Evolutionary conservation across 2,329 filamentous ascomycete species (phyloP), one percentile per base, ranked within the genome.

Genomic region (Botryotinia globosa): DNA sequence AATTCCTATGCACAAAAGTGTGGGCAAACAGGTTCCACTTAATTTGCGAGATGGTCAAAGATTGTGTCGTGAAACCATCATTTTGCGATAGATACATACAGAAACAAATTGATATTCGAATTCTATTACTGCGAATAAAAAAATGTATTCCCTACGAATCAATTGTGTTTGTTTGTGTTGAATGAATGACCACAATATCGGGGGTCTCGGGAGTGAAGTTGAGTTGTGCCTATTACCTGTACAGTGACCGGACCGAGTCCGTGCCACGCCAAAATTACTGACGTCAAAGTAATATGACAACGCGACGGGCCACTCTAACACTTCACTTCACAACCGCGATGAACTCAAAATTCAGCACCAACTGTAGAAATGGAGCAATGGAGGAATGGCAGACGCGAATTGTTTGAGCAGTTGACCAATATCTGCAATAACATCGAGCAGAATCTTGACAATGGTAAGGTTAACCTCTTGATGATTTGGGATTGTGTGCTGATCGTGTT

Each of bases 321-420:
- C 34, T 42, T 67, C 39, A 69, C n/a, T n/a, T 59, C 37, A 62
- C 16, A 44, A 34, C 18, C 39, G 67, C n/a, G 39, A 69, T 69
- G 54, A 69, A 69, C 25, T 20, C 4, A 20, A 34, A 37, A 69
- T 69, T 62, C 54, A 29, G 8, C 54, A 69, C 3, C 18, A 61
- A n/a, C 14, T 22, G 22, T 32, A 62, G 34, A 59, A 18, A 80
- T 80, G 79, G 76, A 80, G 58, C 77, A 75, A 42, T 79, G 77
- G 78, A 72, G 69, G 54, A 76, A 74, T 70, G 77, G 76, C 16
- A 75, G 76, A 32, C 64, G 69, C 34, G 76, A 78, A 39, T 65
- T 79, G 7, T 73, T 78, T 6, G 75, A 77, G 25, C 73, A 77
- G 29, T 56, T 80, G 58, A 73, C 66, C 6, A 75, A 71, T 56